A percentile compares a stretch with the other conserved stretches of the same genome.
Conservation (phyloP, 148 eudicot species). For the Fagopyrum esculentum region DNA sequence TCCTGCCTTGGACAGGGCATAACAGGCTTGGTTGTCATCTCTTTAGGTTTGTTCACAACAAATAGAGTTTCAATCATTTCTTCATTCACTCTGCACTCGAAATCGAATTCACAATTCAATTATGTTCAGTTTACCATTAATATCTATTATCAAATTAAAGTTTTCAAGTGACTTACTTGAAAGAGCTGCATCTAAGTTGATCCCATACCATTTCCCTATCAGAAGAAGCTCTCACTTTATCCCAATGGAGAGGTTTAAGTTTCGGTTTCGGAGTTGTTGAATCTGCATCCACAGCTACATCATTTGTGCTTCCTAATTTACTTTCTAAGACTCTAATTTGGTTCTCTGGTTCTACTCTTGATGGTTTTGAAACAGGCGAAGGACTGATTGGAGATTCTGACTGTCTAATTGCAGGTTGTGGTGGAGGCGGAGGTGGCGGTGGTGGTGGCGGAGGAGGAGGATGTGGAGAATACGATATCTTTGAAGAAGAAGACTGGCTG, state of each 20-base stretch:
- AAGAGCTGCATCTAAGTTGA: slow-evolving; percentile 89
- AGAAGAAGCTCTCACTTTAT: slow-evolving; percentile 94
- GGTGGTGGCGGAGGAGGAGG: slow-evolving; percentile 24
- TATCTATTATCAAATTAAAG: neutral
- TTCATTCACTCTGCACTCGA: slow-evolving; percentile 67
- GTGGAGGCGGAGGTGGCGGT: slow-evolving; percentile 38
- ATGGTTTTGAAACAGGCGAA: slow-evolving; percentile 14
- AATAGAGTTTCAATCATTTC: slow-evolving; percentile 96
- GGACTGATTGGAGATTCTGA: slow-evolving; percentile 16
- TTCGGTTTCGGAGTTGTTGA: slow-evolving; percentile 65
- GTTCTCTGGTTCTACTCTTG: slow-evolving; percentile 30
- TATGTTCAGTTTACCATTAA: neutral
- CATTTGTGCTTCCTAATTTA: slow-evolving; percentile 26
- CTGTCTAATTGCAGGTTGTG: neutral
- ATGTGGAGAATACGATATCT: neutral
- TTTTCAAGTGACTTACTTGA: slow-evolving; percentile 40
- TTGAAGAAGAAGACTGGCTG: slow-evolving; percentile 7
- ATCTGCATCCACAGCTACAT: slow-evolving; percentile 20
- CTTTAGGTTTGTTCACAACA: slow-evolving; percentile 63
- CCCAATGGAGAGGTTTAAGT: slow-evolving; percentile 95
- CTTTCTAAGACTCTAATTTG: neutral
- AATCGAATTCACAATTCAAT: neutral
- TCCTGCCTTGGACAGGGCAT: slow-evolving; percentile 30
- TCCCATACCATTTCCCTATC: slow-evolving; percentile 99
- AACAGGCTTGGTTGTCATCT: slow-evolving; percentile 32